Evolutionary conservation across 73 alveolate species (phyloP).

Genomic region (Symbiodinium natans): DNA sequence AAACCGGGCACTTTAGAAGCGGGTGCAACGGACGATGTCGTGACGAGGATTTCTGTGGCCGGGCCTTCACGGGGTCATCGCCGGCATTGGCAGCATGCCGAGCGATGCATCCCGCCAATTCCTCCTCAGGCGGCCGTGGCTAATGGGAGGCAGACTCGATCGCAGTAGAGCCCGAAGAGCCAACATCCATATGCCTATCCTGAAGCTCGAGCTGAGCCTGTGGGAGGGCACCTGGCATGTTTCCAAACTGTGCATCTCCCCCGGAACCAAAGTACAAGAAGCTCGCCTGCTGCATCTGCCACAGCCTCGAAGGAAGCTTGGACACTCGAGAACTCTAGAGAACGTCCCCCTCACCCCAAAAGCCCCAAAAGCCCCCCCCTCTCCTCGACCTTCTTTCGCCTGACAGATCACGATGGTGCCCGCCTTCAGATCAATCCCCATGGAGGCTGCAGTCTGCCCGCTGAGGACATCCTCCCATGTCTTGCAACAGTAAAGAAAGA

Average conservation of each 20-base stretch:
- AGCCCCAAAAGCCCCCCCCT: too few species aligned
- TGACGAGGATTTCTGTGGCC: not conserved
- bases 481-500: not conserved
- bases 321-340: not conserved
- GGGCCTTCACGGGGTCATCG: not conserved
- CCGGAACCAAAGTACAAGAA: too few species aligned
- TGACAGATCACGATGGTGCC: too few species aligned
- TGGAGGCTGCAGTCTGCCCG: not conserved
- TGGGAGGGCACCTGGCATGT: not conserved
- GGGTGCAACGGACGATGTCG: too few species aligned
- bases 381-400: too few species aligned
- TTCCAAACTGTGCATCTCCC: too few species aligned
- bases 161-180: not conserved
- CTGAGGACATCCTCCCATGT: not conserved
- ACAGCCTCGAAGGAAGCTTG: not conserved
- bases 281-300: not conserved
- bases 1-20: too few species aligned
- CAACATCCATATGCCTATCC: not conserved
- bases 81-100: not conserved
- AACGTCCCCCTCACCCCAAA: too few species aligned
- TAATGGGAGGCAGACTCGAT: too few species aligned
- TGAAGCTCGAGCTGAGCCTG: not conserved
- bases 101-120: not conserved
- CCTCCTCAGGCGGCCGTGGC: slow-evolving; percentile 11
- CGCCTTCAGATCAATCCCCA: slow-evolving; percentile 40